phyloP scores from a whole-genome alignment of 371 early-diverging fungal species.

The Vairimorpha necatrix region DNA sequence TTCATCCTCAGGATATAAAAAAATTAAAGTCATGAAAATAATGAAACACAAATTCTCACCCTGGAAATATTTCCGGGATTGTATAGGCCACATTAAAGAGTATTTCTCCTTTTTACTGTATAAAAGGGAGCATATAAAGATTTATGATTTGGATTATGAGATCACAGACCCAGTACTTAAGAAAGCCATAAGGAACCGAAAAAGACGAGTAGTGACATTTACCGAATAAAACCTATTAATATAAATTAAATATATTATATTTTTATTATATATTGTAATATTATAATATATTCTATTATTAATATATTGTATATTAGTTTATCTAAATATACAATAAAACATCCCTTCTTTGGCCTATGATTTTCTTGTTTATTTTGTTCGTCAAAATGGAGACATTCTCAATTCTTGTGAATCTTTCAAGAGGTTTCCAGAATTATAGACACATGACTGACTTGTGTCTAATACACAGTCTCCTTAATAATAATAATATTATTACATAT shows the following conservation, averaged over 20 bases:
- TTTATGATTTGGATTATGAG: conserved; percentile 21
- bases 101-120: background rate
- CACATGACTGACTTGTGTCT: conserved; percentile 36
- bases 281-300: no score
- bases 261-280: no score
- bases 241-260: no score
- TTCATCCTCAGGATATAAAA: background rate
- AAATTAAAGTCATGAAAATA: background rate
- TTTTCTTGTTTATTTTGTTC: background rate
- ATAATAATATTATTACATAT: background rate
- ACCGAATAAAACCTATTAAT: background rate
- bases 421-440: conserved; percentile 34
- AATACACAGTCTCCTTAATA: background rate
- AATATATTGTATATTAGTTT: no score
- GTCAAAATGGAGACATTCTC: conserved; percentile 1
- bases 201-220: background rate
- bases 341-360: background rate
- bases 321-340: background rate
- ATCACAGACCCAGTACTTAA: background rate
- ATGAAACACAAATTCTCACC: background rate
- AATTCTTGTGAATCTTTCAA: conserved; percentile 31
- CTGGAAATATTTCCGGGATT: no score
- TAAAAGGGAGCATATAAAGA: background rate
- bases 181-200: conserved; percentile 3
- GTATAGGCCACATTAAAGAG: no score